Conservation (phyloP, 2,329 filamentous ascomycete genomes). For the Seiridium cupressi region DNA sequence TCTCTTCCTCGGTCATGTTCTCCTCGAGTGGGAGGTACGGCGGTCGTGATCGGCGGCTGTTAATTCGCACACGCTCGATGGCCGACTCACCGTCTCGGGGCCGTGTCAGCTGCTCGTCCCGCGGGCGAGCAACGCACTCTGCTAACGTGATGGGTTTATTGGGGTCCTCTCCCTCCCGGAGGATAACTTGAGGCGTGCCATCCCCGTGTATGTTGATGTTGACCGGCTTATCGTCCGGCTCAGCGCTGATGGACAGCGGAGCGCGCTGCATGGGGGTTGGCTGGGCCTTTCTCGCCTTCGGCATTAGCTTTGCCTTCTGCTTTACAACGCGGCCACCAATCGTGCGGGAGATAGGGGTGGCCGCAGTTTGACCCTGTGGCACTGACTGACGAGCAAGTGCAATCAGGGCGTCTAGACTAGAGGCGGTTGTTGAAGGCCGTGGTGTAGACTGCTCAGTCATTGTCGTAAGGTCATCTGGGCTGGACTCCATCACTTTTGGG, state of each 20-base stretch:
- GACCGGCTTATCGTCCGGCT: background rate
- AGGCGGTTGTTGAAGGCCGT: no score
- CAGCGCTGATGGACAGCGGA: background rate
- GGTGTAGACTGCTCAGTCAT: no score
- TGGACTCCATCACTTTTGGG: no score
- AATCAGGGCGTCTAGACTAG: no score
- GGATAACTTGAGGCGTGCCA: background rate
- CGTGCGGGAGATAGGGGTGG: no score
- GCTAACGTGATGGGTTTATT: background rate
- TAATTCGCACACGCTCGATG: background rate
- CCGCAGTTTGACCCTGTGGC: no score
- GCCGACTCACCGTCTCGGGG: background rate
- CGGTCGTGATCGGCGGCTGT: background rate
- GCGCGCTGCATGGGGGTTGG: background rate
- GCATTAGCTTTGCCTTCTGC: background rate
- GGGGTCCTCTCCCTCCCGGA: background rate
- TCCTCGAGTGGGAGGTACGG: conserved; percentile 1
- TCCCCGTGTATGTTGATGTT: background rate
- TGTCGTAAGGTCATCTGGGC: no score
- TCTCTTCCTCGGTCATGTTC: background rate
- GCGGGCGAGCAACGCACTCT: background rate
- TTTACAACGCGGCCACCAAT: background rate
- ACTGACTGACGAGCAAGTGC: no score
- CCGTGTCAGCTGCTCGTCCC: background rate
- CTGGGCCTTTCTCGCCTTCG: background rate